These are phyloP conservation scores for Solanum chiquidenum DNA, from an alignment of 257 asterid species.

Conservation along the genomic window DNA sequence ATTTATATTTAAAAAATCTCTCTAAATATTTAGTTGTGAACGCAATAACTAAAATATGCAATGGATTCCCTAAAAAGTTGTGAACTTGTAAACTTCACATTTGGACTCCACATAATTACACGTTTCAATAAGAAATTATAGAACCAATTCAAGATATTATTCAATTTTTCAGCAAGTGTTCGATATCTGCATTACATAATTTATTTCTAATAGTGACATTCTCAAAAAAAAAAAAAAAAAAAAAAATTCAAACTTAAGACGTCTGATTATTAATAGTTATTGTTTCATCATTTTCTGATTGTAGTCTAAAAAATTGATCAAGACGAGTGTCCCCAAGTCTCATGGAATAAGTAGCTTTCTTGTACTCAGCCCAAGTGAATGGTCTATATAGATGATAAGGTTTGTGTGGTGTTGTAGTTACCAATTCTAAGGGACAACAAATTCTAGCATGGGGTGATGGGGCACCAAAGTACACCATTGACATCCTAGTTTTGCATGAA, in stretches of 20 bases:
- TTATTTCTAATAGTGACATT: not conserved
- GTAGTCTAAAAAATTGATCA: slow-evolving; percentile 7
- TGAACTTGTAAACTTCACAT: not conserved
- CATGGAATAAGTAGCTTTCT: slow-evolving; percentile 17
- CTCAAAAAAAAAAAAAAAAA: no score
- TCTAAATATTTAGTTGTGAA: not conserved
- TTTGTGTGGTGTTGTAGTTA: not conserved
- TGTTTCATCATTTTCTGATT: not conserved
- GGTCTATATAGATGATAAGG: slow-evolving; percentile 28
- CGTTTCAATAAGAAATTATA: not conserved
- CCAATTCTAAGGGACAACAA: slow-evolving; percentile 20
- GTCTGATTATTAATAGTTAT: not conserved
- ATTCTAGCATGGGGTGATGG: slow-evolving; percentile 44
- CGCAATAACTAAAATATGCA: not conserved
- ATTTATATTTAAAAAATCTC: not conserved
- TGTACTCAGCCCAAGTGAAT: slow-evolving; percentile 50
- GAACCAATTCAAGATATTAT: not conserved
- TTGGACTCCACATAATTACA: no score
- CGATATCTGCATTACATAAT: not conserved
- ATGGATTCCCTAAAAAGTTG: not conserved
- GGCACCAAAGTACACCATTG: slow-evolving; percentile 53
- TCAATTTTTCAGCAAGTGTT: not conserved
- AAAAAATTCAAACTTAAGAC: not conserved
- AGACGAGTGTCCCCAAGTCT: slow-evolving; percentile 35
- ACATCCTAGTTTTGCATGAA: slow-evolving; percentile 34